Evolutionary conservation across 2,329 filamentous ascomycete species (phyloP).

Genomic region (Colletotrichum sp.): DNA sequence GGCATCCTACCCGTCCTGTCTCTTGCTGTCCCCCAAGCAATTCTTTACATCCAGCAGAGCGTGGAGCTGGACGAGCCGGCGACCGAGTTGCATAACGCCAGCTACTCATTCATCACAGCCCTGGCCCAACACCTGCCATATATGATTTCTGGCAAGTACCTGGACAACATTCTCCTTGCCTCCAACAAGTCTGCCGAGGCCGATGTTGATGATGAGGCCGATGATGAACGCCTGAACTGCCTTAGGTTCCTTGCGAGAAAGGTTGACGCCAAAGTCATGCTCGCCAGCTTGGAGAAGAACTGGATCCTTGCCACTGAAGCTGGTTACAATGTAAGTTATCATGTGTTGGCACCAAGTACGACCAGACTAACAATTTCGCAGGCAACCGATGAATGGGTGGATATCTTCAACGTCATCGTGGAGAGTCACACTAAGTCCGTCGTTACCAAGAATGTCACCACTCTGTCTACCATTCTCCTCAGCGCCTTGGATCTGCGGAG

Average conservation of each 20-base stretch:
- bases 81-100: conserved; percentile 77
- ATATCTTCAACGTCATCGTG: conserved; percentile 72
- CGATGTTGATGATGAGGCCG: conserved; percentile 63
- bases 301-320: conserved; percentile 69
- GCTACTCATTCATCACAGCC: conserved; percentile 79
- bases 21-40: conserved; percentile 71
- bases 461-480: conserved; percentile 70
- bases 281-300: conserved; percentile 73
- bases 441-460: conserved; percentile 75
- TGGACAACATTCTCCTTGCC: conserved; percentile 73
- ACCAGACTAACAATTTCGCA: conserved; percentile 30
- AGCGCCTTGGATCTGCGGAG: conserved; percentile 69
- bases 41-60: conserved; percentile 73
- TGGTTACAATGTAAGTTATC: conserved; percentile 63
- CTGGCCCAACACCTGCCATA: conserved; percentile 85
- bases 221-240: conserved; percentile 70
- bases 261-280: conserved; percentile 77
- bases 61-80: conserved; percentile 59
- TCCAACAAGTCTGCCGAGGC: conserved; percentile 74
- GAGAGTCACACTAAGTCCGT: conserved; percentile 78
- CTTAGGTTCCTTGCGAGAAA: conserved; percentile 77
- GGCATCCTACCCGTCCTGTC: conserved; percentile 85
- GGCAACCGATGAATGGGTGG: conserved; percentile 72
- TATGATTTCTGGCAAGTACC: conserved; percentile 79
- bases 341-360: not conserved